phyloP scores from a whole-genome alignment of 305 asterid genomes.

The Fraxinus ornus region DNA sequence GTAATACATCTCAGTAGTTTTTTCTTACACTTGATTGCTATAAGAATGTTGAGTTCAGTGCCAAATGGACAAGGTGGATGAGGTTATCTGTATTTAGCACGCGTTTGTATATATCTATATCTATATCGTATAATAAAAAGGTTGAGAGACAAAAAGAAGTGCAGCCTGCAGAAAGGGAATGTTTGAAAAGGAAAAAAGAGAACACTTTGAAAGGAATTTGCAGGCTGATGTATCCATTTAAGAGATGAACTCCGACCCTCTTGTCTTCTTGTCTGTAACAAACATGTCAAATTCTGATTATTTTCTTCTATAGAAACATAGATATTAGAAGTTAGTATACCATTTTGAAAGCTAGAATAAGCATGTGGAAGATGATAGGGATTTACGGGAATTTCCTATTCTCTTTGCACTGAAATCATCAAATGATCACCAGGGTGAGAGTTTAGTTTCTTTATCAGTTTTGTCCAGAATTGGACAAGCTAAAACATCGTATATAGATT shows the following conservation, averaged over 20 bases:
- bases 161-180: conserved; percentile 32
- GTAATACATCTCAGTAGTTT: not conserved
- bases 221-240: conserved; percentile 26
- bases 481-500: not conserved
- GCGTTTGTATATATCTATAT: conserved; percentile 32
- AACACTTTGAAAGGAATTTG: conserved; percentile 24
- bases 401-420: not conserved
- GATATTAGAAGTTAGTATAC: not conserved
- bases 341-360: not conserved
- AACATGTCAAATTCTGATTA: conserved; percentile 37
- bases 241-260: conserved; percentile 35
- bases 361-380: not conserved
- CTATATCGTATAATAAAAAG: conserved; percentile 6
- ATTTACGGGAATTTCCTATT: not conserved
- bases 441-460: not conserved
- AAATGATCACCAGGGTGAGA: not conserved
- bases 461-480: not conserved
- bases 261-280: conserved; percentile 55
- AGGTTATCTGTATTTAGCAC: conserved; percentile 39
- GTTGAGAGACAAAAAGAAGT: conserved; percentile 2
- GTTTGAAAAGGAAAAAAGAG: not conserved
- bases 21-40: not conserved
- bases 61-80: conserved; percentile 24
- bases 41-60: conserved; percentile 4
- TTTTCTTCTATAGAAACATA: not conserved